phyloP scores from a whole-genome alignment of 495 filamentous ascomycete species.

The Friedmanniomyces simplex region DNA sequence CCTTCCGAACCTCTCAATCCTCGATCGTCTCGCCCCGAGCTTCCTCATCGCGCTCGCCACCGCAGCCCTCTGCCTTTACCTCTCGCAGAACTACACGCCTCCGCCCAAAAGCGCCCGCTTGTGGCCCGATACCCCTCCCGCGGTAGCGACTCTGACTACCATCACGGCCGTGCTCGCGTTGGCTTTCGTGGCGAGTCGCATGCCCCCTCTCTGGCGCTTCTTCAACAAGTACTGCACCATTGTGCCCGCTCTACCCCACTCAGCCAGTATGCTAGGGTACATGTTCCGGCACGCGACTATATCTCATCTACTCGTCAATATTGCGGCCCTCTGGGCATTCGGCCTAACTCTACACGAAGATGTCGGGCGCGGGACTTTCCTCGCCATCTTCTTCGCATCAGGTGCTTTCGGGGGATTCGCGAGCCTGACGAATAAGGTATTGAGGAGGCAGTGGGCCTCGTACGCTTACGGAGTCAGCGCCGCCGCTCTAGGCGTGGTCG shows the following conservation, averaged over 20 bases:
- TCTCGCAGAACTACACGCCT: constrained; percentile 53
- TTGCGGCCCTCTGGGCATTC: constrained; percentile 50
- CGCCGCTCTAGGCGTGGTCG: constrained; percentile 56
- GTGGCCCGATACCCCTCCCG: constrained; percentile 64
- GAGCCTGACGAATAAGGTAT: constrained; percentile 49
- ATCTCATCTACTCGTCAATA: constrained; percentile 60
- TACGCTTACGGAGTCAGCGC: constrained; percentile 65
- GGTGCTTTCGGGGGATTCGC: constrained; percentile 57
- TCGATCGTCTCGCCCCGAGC: constrained; percentile 56
- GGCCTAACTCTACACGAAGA: constrained; percentile 63
- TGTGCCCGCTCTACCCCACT: constrained; percentile 55
- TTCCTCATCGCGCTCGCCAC: constrained; percentile 45
- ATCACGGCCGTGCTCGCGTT: constrained; percentile 56
- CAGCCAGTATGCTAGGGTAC: constrained; percentile 55
- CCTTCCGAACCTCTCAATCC: constrained; percentile 16
- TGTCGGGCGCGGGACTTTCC: constrained; percentile 72
- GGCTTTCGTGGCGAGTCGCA: constrained; percentile 54
- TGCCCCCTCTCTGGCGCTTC: constrained; percentile 58
- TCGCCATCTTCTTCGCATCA: constrained; percentile 62
- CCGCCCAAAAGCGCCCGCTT: constrained; percentile 48
- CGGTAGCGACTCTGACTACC: constrained; percentile 62
- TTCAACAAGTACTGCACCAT: constrained; percentile 73
- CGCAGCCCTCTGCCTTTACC: constrained; percentile 41
- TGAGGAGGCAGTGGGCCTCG: constrained; percentile 39
- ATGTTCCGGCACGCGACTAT: constrained; percentile 68